Base-by-base conservation (phyloP, 2,329 filamentous ascomycete species). In the Drechslerella dactyloides region DNA sequence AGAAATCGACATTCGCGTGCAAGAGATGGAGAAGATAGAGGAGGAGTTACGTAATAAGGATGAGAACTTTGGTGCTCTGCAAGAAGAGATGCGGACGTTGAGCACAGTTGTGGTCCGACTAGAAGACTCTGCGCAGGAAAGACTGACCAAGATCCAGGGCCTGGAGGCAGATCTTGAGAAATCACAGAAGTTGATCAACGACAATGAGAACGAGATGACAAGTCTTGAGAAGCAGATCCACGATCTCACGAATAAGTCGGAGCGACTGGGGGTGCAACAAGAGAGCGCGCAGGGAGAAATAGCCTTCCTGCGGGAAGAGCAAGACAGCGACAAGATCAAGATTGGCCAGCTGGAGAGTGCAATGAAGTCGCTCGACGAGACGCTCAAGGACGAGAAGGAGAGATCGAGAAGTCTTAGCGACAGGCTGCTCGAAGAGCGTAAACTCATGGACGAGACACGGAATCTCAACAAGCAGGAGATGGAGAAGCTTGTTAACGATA, bases 281-380 rank as follows among this genome's bases (percentile, higher is more conserved):
- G 94, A 99, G 80, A 96, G 91, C 3, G 89, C 90, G 64, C 93
- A 97, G 76, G 89, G 89, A 69, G 94, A 99, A 79, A 96, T 97
- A 80, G 88, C 90, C 0, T 99, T 99, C 84, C 80, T 99, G 56
- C 88, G 94, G 1, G 94, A 99, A 78, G 94, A 99, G 81, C 94
- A 99, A 80, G 94, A 99, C 80, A 87, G 86, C 17, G 94, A 99
- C 82, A 99, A 99, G 84, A 96, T 99, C 78, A 93, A 92, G 80
- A 97, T 99, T 77, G 91, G 93, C 40, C 92, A 97, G 77, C 83
- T 97, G 6, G 93, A 97, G 78, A 90, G 91, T 7, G 87, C 89
- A 13, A 82, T 97, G 40, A 90, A 90, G 76, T 89, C 87, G 64
- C 85, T 87, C n/a, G 90, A 96, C 78, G 87, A 91, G 77, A 86